These are phyloP conservation scores for Sporobolomyces roseus DNA, from an alignment of 768 basidiomycete species.

Conservation along the genomic window DNA sequence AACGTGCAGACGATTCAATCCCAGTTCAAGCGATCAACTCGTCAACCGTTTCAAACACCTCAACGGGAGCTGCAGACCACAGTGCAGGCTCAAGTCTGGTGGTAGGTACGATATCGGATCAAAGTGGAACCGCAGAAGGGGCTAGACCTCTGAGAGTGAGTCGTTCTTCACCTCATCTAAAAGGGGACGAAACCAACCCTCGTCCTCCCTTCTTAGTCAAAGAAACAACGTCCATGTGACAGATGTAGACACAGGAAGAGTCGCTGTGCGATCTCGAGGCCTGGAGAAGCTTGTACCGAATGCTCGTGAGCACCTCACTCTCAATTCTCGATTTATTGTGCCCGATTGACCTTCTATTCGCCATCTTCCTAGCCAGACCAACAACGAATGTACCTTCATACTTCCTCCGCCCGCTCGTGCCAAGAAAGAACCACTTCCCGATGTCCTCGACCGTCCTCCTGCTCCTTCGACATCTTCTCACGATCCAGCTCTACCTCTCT, in stretches of 20 bases:
- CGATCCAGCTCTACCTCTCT: neutral
- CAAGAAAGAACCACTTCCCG: slow-evolving; percentile 1
- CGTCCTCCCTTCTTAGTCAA: neutral
- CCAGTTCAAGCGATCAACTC: no score
- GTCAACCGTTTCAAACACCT: no score
- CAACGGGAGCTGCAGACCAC: no score
- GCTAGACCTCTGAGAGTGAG: neutral
- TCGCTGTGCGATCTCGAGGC: slow-evolving; percentile 17
- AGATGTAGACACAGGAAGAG: slow-evolving; percentile 29
- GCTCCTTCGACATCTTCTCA: neutral
- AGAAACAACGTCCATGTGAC: slow-evolving; percentile 34
- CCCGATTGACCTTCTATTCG: neutral
- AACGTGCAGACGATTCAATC: no score
- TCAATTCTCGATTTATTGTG: neutral
- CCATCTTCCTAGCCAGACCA: slow-evolving; percentile 18
- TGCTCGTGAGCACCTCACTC: slow-evolving; percentile 8
- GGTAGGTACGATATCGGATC: no score
- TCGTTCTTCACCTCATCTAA: neutral
- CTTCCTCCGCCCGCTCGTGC: slow-evolving; percentile 11
- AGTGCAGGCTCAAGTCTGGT: no score
- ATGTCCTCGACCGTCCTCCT: neutral
- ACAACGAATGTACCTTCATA: slow-evolving; percentile 28
- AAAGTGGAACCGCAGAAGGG: no score
- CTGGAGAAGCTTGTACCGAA: slow-evolving; percentile 25
- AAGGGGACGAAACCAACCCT: neutral